Conservation (phyloP, 148 eudicot genomes). For the Tetragonia tetragonoides region DNA sequence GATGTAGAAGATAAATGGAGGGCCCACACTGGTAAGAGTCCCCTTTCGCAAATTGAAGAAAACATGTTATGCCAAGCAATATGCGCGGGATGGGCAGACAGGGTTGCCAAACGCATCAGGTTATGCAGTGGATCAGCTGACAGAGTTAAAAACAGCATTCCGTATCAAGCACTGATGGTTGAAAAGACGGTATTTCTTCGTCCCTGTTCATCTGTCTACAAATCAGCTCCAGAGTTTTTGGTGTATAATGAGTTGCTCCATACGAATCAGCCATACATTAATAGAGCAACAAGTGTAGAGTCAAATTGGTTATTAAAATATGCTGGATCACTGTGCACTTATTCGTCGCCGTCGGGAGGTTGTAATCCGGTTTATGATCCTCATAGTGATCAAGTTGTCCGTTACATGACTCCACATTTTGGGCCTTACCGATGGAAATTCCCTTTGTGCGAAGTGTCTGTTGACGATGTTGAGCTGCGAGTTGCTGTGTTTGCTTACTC, state of each 20-base stretch:
- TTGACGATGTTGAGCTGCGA: conserved; percentile 44
- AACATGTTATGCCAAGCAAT: conserved; percentile 78
- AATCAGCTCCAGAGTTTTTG: conserved; percentile 66
- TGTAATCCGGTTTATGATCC: conserved; percentile 66
- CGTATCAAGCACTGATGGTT: conserved; percentile 63
- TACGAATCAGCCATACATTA: conserved; percentile 65
- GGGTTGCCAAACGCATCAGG: conserved; percentile 70
- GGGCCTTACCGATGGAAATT: conserved; percentile 71
- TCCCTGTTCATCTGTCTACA: conserved; percentile 66
- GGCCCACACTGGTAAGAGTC: conserved; percentile 37
- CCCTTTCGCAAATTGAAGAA: conserved; percentile 54
- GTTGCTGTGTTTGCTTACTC: conserved; percentile 61
- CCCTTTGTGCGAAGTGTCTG: conserved; percentile 50
- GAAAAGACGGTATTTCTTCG: conserved; percentile 65
- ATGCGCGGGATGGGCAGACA: conserved; percentile 95
- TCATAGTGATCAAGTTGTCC: conserved; percentile 49
- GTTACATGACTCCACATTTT: conserved; percentile 59
- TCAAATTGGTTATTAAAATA: conserved; percentile 74
- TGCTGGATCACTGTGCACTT: conserved; percentile 57
- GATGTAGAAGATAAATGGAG: conserved; percentile 74
- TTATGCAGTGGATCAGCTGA: conserved; percentile 29
- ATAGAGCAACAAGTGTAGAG: conserved; percentile 68
- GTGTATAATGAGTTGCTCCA: conserved; percentile 70
- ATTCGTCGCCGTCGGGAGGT: conserved; percentile 54
- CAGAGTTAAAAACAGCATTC: conserved; percentile 53